Base-by-base conservation (phyloP, 164 flowering plant genomes). In the Tetrastigma voinierianum region DNA sequence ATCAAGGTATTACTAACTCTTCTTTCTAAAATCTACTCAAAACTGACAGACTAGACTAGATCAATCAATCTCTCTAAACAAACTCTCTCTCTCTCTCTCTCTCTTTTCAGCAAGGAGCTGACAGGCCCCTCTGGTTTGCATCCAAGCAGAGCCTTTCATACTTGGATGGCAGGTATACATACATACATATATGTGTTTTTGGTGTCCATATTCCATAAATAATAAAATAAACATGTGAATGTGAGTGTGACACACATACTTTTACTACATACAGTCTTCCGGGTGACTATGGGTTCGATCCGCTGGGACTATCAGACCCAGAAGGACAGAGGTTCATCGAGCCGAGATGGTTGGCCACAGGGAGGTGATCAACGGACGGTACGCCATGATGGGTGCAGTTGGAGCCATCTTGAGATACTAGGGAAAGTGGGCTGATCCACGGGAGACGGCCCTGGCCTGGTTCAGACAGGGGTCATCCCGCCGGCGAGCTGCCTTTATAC, bases 301-400 rank as follows among this genome's bases (percentile, higher is more conserved):
- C 97, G 16, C 74, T 94, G 12, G 98, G 98, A 0, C 92, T 94
- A 0, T 94, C 96, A 1, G 98, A 94, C 76, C 98, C 98, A 0
- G 98, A 94, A 76, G 97, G 98, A 72, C 96, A 7, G 98, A 96
- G 95, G 19, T 94, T 91, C 88, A 86, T 94, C 57, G 96, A 94
- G 77, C 97, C 98, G 0, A 88, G 49, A 46, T 94, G 97, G 98
- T 68, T 94, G 58, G 96, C 98, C 49, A 94, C 55, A 96, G 98
- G 3, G 95, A 94, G 81, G 53, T 94, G 67, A 80, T 94, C 89
- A 89, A 91, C 62, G 98, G 98, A 0, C 90, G 97, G 16, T 86
- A 8, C 45, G 96, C 97, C 59, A 91, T 91, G 98, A 51, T 95
- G 62, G 98, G 97, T 0, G 90, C 87, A 9, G 84, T 44, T 0